These are phyloP conservation scores for Saturnispora zaruensis DNA, from an alignment of 805 yeast genomes.

Conservation along the genomic window DNA sequence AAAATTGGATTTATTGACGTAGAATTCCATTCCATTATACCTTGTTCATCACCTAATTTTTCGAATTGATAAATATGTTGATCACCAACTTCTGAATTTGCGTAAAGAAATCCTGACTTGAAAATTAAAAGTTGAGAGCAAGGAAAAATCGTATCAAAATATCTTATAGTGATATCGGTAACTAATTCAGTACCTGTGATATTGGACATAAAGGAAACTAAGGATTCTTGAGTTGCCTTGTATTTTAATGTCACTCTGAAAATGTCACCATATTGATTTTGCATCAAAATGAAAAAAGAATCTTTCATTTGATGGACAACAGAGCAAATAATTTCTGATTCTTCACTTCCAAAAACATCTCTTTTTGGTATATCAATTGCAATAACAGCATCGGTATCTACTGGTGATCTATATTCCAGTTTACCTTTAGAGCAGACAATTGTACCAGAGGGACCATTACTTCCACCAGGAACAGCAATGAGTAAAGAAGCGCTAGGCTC, in stretches of 20 bases:
- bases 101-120: constrained; percentile 68
- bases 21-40: constrained; percentile 29
- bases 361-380: constrained; percentile 41
- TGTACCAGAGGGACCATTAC: constrained; percentile 64
- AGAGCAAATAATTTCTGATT: constrained; percentile 39
- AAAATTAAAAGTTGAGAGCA: constrained; percentile 51
- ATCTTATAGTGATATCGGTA: constrained; percentile 41
- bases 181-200: constrained; percentile 26
- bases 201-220: constrained; percentile 16
- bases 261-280: constrained; percentile 64
- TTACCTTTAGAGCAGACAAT: constrained; percentile 52
- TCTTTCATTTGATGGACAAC: constrained; percentile 59
- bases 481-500: constrained; percentile 40
- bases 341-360: not conserved
- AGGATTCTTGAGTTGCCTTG: constrained; percentile 32
- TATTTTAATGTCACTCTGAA: constrained; percentile 54
- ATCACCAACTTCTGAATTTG: constrained; percentile 53
- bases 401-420: constrained; percentile 40
- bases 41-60: constrained; percentile 51
- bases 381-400: constrained; percentile 14
- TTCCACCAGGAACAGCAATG: constrained; percentile 62
- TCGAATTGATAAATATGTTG: constrained; percentile 73
- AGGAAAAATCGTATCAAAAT: constrained; percentile 69
- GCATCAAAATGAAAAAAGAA: constrained; percentile 60
- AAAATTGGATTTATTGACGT: constrained; percentile 25